phyloP scores from a whole-genome alignment of 495 filamentous ascomycete genomes.

The Podospora anserina region DNA sequence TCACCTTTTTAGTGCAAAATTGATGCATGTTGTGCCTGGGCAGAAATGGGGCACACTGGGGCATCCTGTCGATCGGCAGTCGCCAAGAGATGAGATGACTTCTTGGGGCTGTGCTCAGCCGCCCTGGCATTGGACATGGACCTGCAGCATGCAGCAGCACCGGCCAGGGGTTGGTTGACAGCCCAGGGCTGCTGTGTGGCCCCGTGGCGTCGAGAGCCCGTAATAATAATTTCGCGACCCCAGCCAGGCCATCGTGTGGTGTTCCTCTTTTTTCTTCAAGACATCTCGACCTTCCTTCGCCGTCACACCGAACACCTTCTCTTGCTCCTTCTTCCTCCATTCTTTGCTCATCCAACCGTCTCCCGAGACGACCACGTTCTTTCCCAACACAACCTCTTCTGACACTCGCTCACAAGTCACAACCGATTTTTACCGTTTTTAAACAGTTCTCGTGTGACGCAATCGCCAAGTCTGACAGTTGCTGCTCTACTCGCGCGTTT shows the following conservation, averaged over 20 bases:
- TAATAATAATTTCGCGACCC: constrained; percentile 15
- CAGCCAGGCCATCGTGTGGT: background rate
- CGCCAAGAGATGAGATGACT: constrained; percentile 10
- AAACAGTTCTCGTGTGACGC: constrained; percentile 14
- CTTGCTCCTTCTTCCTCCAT: constrained; percentile 4
- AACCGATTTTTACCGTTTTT: background rate
- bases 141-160: background rate
- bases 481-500: too few species aligned
- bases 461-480: constrained; percentile 15
- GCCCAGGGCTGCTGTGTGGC: constrained; percentile 3
- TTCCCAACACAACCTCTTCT: constrained; percentile 5
- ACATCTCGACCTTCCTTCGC: constrained; percentile 1
- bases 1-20: constrained; percentile 8
- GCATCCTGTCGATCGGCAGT: constrained; percentile 5
- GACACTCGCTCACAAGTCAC: constrained; percentile 8
- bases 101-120: constrained; percentile 13
- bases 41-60: background rate
- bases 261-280: constrained; percentile 14
- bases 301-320: background rate
- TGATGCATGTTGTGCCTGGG: constrained; percentile 8
- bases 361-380: constrained; percentile 19
- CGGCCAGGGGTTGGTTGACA: background rate
- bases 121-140: constrained; percentile 9
- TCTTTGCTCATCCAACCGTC: constrained; percentile 21
- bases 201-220: constrained; percentile 4